Conservation (phyloP, 495 filamentous ascomycete species). For the Diplogelasinospora grovesii region DNA sequence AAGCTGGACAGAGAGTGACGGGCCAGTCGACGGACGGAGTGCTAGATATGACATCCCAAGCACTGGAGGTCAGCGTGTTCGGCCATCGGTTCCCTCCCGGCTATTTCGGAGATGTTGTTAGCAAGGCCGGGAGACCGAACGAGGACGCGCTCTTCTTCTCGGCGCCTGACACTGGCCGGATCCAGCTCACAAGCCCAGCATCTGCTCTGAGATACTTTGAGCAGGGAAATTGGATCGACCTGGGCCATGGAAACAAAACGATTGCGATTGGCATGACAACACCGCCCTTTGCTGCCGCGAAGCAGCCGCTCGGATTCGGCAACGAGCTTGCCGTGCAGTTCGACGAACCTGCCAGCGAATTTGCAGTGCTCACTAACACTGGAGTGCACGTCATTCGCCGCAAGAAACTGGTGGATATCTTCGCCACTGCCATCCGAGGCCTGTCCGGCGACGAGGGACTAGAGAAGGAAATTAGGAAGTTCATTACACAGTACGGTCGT, state of each 20-base stretch:
- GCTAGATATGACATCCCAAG: slow-evolving; percentile 36
- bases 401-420: slow-evolving; percentile 83
- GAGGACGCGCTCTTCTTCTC: slow-evolving; percentile 74
- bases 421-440: slow-evolving; percentile 67
- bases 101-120: slow-evolving; percentile 79
- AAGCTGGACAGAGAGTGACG: slow-evolving; percentile 7
- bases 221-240: slow-evolving; percentile 64
- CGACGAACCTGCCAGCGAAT: slow-evolving; percentile 69
- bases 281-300: slow-evolving; percentile 57
- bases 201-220: slow-evolving; percentile 54
- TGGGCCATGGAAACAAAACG: slow-evolving; percentile 52
- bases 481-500: slow-evolving; percentile 75
- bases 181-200: slow-evolving; percentile 51
- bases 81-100: slow-evolving; percentile 75
- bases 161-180: slow-evolving; percentile 75
- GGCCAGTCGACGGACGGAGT: slow-evolving; percentile 18
- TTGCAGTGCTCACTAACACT: slow-evolving; percentile 84
- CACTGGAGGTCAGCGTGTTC: slow-evolving; percentile 48
- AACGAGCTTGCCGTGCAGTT: slow-evolving; percentile 95
- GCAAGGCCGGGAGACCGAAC: slow-evolving; percentile 32
- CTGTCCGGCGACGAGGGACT: slow-evolving; percentile 72
- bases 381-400: slow-evolving; percentile 81
- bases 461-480: slow-evolving; percentile 71
- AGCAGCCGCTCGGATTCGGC: slow-evolving; percentile 74
- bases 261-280: slow-evolving; percentile 74